phyloP scores from a whole-genome alignment of 371 early-diverging fungal species.

The Fennellomyces sp. region DNA sequence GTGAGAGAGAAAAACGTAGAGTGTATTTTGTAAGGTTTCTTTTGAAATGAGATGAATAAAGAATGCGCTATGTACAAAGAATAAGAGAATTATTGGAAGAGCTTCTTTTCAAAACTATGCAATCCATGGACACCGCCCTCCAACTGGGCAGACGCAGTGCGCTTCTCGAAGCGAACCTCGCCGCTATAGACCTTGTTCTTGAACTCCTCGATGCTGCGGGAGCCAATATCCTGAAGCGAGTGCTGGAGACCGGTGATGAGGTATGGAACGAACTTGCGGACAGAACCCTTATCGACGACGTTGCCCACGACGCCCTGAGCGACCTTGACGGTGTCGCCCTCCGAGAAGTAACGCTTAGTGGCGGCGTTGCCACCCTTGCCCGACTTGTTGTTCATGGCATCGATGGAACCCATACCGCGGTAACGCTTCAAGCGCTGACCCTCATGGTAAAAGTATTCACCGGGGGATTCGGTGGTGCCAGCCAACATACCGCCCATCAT shows the following conservation, averaged over 20 bases:
- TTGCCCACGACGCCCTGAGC: slow-evolving; percentile 98
- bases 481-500: slow-evolving; percentile 99
- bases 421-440: slow-evolving; percentile 97
- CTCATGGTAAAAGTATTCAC: slow-evolving; percentile 97
- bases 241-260: slow-evolving; percentile 94
- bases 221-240: slow-evolving; percentile 96
- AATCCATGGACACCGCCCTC: slow-evolving; percentile 97
- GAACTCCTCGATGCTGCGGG: slow-evolving; percentile 62
- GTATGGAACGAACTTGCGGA: slow-evolving; percentile 91
- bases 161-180: slow-evolving; percentile 88
- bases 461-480: slow-evolving; percentile 94
- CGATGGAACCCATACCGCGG: slow-evolving; percentile 97
- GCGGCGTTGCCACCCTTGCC: slow-evolving; percentile 77
- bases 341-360: slow-evolving; percentile 94
- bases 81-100: slow-evolving; percentile 45
- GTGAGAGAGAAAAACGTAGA: too few species aligned
- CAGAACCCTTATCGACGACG: slow-evolving; percentile 95
- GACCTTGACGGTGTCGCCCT: slow-evolving; percentile 94
- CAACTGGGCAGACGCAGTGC: slow-evolving; percentile 92
- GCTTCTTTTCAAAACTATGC: slow-evolving; percentile 87
- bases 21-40: not conserved
- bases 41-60: too few species aligned
- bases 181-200: slow-evolving; percentile 71
- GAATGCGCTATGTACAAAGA: not conserved
- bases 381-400: slow-evolving; percentile 89